Conservation (phyloP, 352 stramenopile genomes). For the Phytophthora brassicae region DNA sequence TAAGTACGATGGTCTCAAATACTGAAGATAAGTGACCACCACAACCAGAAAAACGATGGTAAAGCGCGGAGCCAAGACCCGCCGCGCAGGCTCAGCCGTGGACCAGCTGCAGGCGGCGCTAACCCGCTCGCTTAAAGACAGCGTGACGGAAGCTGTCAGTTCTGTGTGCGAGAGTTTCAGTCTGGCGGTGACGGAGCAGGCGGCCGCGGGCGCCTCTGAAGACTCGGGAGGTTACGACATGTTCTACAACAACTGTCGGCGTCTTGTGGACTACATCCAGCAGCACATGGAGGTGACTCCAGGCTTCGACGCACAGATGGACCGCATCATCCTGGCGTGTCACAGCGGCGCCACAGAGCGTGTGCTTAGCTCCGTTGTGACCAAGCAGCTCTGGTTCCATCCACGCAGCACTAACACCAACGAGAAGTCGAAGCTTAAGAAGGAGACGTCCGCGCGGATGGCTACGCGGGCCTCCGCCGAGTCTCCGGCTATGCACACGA, state of each 20-base stretch:
- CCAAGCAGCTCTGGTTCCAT: slow-evolving; percentile 66
- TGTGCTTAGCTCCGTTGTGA: slow-evolving; percentile 60
- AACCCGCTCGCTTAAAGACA: slow-evolving; percentile 44
- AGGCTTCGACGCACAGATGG: slow-evolving; percentile 64
- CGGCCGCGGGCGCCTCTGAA: not conserved
- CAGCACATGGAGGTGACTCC: slow-evolving; percentile 63
- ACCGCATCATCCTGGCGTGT: slow-evolving; percentile 68
- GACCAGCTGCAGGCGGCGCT: slow-evolving; percentile 41
- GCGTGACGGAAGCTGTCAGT: slow-evolving; percentile 50
- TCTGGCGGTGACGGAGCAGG: slow-evolving; percentile 14
- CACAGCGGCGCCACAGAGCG: slow-evolving; percentile 56
- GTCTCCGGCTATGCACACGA: slow-evolving; percentile 22
- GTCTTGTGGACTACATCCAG: slow-evolving; percentile 62
- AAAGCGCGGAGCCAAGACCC: slow-evolving; percentile 29
- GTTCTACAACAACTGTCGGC: slow-evolving; percentile 60
- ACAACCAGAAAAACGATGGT: slow-evolving; percentile 23
- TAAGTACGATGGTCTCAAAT: too few species aligned
- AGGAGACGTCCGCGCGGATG: not conserved
- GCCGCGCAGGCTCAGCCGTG: slow-evolving; percentile 11
- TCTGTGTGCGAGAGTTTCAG: slow-evolving; percentile 53
- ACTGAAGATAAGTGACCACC: too few species aligned
- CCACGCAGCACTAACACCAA: slow-evolving; percentile 3
- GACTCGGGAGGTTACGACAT: slow-evolving; percentile 49
- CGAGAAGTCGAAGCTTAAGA: slow-evolving; percentile 3
- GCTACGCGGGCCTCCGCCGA: slow-evolving; percentile 14